These are phyloP conservation scores for Lentinula raphanica DNA, from an alignment of 768 basidiomycete species.

Conservation along the genomic window DNA sequence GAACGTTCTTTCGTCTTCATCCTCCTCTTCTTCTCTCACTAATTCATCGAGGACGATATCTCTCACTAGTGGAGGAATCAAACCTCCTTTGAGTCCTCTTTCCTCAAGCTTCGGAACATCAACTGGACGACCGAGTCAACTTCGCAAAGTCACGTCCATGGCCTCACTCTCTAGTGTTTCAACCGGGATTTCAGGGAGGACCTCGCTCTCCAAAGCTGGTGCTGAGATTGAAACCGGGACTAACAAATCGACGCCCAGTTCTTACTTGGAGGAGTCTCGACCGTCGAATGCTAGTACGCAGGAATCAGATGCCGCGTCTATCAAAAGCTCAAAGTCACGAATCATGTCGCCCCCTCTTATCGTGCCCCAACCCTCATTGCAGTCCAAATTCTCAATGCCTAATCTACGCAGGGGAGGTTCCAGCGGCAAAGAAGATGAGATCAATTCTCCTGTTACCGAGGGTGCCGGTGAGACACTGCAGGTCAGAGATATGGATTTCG, in stretches of 20 bases:
- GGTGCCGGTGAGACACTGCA: constrained; percentile 67
- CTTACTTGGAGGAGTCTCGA: neutral
- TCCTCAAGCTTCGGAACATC: neutral
- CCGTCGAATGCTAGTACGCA: neutral
- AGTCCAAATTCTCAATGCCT: constrained; percentile 65
- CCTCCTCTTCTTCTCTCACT: neutral
- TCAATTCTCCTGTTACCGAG: constrained; percentile 19
- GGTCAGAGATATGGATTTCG: constrained; percentile 78
- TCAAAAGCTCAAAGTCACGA: constrained; percentile 31
- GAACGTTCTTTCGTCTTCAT: neutral
- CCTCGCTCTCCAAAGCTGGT: neutral
- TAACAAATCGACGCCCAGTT: neutral
- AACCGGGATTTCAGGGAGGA: neutral
- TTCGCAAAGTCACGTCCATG: constrained; percentile 5
- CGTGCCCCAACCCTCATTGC: constrained; percentile 38
- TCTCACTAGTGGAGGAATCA: constrained; percentile 1
- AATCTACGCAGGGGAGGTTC: constrained; percentile 45
- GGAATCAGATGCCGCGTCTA: constrained; percentile 18
- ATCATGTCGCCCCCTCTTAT: constrained; percentile 30
- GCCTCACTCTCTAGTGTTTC: neutral
- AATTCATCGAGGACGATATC: neutral
- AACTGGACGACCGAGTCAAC: neutral
- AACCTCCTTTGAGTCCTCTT: constrained; percentile 2
- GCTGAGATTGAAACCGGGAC: neutral
- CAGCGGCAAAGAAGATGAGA: constrained; percentile 29